phyloP scores from a whole-genome alignment of 495 filamentous ascomycete genomes.

The Ramalina intermedia region DNA sequence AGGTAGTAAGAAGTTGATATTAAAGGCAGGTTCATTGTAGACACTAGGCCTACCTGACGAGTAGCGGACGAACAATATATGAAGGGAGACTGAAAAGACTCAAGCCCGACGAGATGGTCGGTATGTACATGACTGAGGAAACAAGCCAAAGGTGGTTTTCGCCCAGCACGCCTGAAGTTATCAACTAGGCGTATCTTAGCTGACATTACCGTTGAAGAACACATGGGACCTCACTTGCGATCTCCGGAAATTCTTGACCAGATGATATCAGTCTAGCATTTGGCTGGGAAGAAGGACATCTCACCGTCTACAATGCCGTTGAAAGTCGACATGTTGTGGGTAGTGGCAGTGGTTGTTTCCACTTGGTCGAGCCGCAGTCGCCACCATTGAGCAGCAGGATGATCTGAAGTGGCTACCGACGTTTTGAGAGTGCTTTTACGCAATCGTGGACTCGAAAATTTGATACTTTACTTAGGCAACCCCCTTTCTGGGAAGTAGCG shows the following conservation, averaged over 20 bases:
- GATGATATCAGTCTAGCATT: slow-evolving; percentile 5
- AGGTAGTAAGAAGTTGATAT: slow-evolving; percentile 1
- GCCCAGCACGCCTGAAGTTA: slow-evolving; percentile 54
- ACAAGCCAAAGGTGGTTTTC: slow-evolving; percentile 57
- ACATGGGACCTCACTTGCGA: slow-evolving; percentile 33
- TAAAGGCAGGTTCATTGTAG: background rate
- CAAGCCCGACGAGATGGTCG: slow-evolving; percentile 76
- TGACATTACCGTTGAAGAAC: background rate
- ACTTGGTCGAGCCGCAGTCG: background rate
- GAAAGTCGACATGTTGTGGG: slow-evolving; percentile 58
- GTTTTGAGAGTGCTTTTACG: no score
- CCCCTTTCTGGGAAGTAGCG: no score
- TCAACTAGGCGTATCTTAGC: slow-evolving; percentile 41
- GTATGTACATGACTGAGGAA: slow-evolving; percentile 91
- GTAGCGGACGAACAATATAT: slow-evolving; percentile 85
- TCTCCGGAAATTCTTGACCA: slow-evolving; percentile 51
- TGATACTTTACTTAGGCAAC: no score
- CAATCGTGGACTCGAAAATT: no score
- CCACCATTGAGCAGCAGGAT: background rate
- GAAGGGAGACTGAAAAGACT: slow-evolving; percentile 60
- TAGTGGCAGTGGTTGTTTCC: background rate
- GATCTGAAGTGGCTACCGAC: no score
- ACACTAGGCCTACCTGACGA: slow-evolving; percentile 40
- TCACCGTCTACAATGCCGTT: slow-evolving; percentile 50
- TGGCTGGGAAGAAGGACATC: slow-evolving; percentile 7